Evolutionary conservation across 345 rosid genomes (phyloP).

Genomic region (Ceriops zippeliana): DNA sequence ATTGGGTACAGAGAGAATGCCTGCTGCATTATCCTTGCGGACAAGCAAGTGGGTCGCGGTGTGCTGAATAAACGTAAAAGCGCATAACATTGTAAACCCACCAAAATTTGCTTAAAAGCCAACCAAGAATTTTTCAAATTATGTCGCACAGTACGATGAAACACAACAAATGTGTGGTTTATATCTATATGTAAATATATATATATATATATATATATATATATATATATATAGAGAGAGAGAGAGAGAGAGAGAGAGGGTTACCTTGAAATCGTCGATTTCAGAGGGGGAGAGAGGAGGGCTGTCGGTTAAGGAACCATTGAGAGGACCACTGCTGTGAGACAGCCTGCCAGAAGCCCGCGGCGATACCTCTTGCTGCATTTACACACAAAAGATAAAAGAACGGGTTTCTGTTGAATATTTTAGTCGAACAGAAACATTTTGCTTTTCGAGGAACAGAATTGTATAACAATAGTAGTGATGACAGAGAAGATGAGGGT

Average conservation of each 20-base stretch:
- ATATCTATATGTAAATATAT: too few species aligned
- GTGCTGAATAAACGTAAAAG: constrained; percentile 29
- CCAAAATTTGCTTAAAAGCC: background rate
- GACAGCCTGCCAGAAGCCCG: constrained; percentile 81
- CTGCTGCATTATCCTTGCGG: constrained; percentile 23
- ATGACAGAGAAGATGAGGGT: background rate
- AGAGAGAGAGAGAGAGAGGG: background rate
- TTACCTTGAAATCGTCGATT: constrained; percentile 71
- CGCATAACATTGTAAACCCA: constrained; percentile 4
- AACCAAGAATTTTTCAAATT: background rate
- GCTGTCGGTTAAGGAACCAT: constrained; percentile 83
- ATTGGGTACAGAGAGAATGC: constrained; percentile 54
- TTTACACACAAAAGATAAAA: constrained; percentile 9
- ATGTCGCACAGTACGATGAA: too few species aligned
- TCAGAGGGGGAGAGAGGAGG: constrained; percentile 94
- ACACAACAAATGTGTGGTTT: too few species aligned
- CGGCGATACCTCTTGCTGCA: constrained; percentile 87
- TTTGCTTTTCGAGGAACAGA: background rate
- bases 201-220: too few species aligned
- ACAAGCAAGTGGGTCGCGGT: constrained; percentile 10
- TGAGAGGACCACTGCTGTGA: constrained; percentile 84
- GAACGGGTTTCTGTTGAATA: background rate
- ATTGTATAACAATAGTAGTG: background rate
- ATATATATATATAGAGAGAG: too few species aligned
- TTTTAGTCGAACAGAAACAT: background rate